Conservation (phyloP, 2,329 filamentous ascomycete genomes). For the Aspergillus brunneoviolaceus region DNA sequence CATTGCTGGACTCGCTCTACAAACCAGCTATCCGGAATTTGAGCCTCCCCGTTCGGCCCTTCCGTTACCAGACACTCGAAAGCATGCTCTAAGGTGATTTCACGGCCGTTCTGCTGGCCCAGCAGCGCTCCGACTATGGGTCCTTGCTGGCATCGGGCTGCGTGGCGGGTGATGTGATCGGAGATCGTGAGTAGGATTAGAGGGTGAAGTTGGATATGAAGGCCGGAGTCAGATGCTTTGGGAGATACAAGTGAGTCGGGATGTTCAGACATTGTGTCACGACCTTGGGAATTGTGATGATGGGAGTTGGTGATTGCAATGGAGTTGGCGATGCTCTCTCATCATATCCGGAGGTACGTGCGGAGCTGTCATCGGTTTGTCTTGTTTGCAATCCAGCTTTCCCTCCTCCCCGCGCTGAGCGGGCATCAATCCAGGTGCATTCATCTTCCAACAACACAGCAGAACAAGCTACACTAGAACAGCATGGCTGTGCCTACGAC, state of each 20-base stretch:
- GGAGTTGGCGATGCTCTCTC: neutral
- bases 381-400: constrained; percentile 31
- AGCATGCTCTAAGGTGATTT: constrained; percentile 88
- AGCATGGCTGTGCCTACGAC: constrained; percentile 38
- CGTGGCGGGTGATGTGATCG: constrained; percentile 92
- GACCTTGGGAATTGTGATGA: neutral
- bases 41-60: constrained; percentile 55
- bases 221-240: constrained; percentile 69
- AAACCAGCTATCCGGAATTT: constrained; percentile 72
- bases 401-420: constrained; percentile 21
- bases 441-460: neutral
- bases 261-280: constrained; percentile 50
- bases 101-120: constrained; percentile 85
- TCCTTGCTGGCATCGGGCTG: constrained; percentile 69
- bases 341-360: neutral
- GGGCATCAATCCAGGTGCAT: neutral
- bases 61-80: constrained; percentile 72
- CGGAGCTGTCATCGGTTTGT: constrained; percentile 32
- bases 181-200: constrained; percentile 94
- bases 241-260: constrained; percentile 63
- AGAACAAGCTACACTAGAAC: neutral
- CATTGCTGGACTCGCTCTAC: constrained; percentile 77
- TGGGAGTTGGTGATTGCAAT: neutral
- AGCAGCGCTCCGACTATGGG: constrained; percentile 85
- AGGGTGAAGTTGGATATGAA: constrained; percentile 83